phyloP scores from a whole-genome alignment of 139 green algal genomes.

The Haematococcus lacustris region DNA sequence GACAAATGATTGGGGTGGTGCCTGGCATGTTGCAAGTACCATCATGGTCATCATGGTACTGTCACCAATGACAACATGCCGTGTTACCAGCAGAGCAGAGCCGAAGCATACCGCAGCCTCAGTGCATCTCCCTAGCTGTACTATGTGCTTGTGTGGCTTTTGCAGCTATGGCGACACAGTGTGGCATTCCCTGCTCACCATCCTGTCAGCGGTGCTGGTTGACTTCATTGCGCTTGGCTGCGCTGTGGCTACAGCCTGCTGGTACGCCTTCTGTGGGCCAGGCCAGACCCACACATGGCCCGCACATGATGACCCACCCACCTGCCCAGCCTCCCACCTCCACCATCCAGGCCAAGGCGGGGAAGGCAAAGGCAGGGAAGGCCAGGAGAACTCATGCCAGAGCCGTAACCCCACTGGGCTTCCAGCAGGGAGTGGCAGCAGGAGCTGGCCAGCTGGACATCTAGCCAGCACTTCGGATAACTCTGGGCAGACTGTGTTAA shows the following conservation, averaged over 20 bases:
- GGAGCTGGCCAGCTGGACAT: too few relatives aligned
- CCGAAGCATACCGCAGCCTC: not conserved
- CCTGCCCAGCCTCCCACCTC: not conserved
- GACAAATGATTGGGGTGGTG: not conserved
- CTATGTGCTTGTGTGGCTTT: slow-evolving; percentile 4
- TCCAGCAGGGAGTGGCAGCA: not conserved
- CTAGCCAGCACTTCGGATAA: too few relatives aligned
- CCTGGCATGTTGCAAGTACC: not conserved
- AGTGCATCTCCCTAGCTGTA: not conserved
- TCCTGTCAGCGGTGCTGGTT: slow-evolving; percentile 63
- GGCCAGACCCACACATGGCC: too few relatives aligned
- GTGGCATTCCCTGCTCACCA: slow-evolving; percentile 40
- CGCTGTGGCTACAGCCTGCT: slow-evolving; percentile 72
- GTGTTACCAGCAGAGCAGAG: too few relatives aligned
- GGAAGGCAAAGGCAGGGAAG: not conserved
- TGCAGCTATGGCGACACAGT: slow-evolving; percentile 65
- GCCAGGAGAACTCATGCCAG: not conserved
- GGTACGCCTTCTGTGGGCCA: too few relatives aligned
- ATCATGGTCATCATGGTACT: too few relatives aligned
- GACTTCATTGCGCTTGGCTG: slow-evolving; percentile 83
- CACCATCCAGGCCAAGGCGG: not conserved
- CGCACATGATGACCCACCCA: not conserved
- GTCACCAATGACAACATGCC: too few relatives aligned
- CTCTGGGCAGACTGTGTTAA: too few relatives aligned
- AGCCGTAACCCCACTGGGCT: not conserved